A percentile compares a stretch with the other conserved stretches of the same genome.
phyloP scores from a whole-genome alignment of 2,329 filamentous ascomycete genomes.

The Xylariaceae sp. region DNA sequence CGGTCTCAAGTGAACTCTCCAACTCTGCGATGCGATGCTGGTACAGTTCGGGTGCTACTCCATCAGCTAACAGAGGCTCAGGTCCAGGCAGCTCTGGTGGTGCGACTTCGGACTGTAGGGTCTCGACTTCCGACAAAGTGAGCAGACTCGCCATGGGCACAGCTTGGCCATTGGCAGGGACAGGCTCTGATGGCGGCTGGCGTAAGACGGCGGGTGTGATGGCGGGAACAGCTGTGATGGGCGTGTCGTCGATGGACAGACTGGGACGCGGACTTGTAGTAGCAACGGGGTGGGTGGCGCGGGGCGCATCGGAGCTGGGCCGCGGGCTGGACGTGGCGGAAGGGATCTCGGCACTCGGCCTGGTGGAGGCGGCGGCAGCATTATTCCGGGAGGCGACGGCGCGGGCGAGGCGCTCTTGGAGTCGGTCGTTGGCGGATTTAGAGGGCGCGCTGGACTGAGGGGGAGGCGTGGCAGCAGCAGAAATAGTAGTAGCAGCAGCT shows the following conservation, averaged over 20 bases:
- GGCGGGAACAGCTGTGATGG: constrained; percentile 7
- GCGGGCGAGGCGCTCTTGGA: constrained; percentile 86
- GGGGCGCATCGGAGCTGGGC: constrained; percentile 36
- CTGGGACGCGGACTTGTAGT: constrained; percentile 17
- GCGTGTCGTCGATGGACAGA: constrained; percentile 18
- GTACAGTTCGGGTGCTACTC: constrained; percentile 33
- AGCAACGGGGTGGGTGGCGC: constrained; percentile 4
- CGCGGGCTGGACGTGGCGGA: constrained; percentile 39
- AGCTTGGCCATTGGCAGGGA: neutral
- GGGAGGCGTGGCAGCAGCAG: constrained; percentile 20
- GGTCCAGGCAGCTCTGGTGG: neutral
- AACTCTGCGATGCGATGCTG: constrained; percentile 36
- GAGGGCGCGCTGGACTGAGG: constrained; percentile 42
- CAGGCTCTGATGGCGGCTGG: neutral
- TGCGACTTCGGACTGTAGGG: constrained; percentile 16
- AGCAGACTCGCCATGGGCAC: neutral
- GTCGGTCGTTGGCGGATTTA: constrained; percentile 69
- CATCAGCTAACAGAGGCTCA: constrained; percentile 4
- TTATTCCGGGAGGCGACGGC: constrained; percentile 71
- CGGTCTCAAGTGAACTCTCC: constrained; percentile 33
- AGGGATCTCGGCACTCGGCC: constrained; percentile 33
- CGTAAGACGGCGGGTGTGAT: constrained; percentile 1
- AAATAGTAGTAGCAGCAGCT: constrained; percentile 15
- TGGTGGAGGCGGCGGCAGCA: constrained; percentile 40
- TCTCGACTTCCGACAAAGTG: constrained; percentile 1